phyloP scores from a whole-genome alignment of 768 basidiomycete species.

The Serendipita indica region DNA sequence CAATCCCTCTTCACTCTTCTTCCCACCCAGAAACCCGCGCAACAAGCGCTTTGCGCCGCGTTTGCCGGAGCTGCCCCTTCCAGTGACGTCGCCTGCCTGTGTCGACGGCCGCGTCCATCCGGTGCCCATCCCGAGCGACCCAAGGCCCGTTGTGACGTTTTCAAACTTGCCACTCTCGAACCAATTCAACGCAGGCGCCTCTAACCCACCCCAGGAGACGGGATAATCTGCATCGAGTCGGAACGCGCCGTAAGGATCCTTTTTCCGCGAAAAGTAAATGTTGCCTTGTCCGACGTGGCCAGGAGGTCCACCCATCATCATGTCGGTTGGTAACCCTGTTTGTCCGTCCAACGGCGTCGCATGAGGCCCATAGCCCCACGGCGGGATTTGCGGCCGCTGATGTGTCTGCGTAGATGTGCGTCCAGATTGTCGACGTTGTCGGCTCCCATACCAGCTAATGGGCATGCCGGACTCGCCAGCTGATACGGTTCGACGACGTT shows the following conservation, averaged over 20 bases:
- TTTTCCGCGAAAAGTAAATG: conserved; percentile 5
- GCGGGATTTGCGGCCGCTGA: not conserved
- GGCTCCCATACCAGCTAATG: not conserved
- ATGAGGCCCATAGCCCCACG: not conserved
- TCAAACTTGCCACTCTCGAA: conserved; percentile 6
- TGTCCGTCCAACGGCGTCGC: not conserved
- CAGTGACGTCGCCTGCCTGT: not conserved
- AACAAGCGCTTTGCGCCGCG: not conserved
- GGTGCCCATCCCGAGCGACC: not conserved
- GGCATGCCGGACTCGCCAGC: not conserved
- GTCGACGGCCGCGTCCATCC: conserved; percentile 3
- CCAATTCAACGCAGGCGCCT: conserved; percentile 1
- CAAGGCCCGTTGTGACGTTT: not conserved
- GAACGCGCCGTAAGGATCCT: not conserved
- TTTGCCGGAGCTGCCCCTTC: not conserved
- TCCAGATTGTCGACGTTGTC: not conserved
- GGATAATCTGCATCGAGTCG: not conserved
- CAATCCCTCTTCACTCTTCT: not conserved
- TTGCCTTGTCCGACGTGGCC: not conserved
- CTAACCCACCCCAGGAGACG: not conserved
- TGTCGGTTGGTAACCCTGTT: not conserved
- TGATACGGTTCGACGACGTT: not conserved
- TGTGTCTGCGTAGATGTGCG: not conserved
- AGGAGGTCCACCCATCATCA: not conserved
- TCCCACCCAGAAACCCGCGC: not conserved